phyloP scores from a whole-genome alignment of 495 filamentous ascomycete species.

The Hypoxylon subgilvum region DNA sequence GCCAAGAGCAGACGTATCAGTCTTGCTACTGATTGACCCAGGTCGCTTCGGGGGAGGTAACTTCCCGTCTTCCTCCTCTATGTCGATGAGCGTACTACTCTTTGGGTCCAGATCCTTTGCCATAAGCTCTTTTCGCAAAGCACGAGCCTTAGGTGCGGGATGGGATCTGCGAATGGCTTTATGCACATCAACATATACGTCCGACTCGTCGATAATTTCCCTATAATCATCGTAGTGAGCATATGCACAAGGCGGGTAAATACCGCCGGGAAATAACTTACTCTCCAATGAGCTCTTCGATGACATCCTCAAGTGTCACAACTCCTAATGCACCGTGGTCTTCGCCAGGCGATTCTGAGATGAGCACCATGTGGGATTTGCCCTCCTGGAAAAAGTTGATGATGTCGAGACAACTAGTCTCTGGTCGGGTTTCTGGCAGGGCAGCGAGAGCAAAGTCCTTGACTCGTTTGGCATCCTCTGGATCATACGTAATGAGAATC shows the following conservation, averaged over 20 bases:
- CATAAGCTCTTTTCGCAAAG: conserved; percentile 63
- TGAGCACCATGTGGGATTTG: conserved; percentile 98
- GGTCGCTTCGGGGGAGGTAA: conserved; percentile 5
- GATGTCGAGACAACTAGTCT: conserved; percentile 96
- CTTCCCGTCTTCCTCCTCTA: conserved; percentile 29
- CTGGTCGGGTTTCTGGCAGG: conserved; percentile 88
- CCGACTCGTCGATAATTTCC: conserved; percentile 83
- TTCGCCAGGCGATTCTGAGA: conserved; percentile 87
- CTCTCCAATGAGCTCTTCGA: conserved; percentile 98
- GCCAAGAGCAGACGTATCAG: conserved; percentile 40
- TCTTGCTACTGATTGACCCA: conserved; percentile 29
- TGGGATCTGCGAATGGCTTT: conserved; percentile 83
- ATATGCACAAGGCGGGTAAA: background rate
- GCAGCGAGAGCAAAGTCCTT: conserved; percentile 91
- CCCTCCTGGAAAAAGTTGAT: conserved; percentile 99
- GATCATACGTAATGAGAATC: conserved; percentile 97
- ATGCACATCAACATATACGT: conserved; percentile 95
- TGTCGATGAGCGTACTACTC: conserved; percentile 34
- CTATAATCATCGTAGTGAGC: conserved; percentile 46
- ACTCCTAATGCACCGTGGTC: conserved; percentile 89
- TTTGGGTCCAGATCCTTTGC: conserved; percentile 50
- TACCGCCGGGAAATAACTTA: conserved; percentile 56
- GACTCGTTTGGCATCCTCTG: conserved; percentile 84
- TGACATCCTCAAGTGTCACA: conserved; percentile 95
- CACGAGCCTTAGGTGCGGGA: conserved; percentile 54